phyloP scores from a whole-genome alignment of 2,329 filamentous ascomycete genomes.

The Cladosporium sp. region DNA sequence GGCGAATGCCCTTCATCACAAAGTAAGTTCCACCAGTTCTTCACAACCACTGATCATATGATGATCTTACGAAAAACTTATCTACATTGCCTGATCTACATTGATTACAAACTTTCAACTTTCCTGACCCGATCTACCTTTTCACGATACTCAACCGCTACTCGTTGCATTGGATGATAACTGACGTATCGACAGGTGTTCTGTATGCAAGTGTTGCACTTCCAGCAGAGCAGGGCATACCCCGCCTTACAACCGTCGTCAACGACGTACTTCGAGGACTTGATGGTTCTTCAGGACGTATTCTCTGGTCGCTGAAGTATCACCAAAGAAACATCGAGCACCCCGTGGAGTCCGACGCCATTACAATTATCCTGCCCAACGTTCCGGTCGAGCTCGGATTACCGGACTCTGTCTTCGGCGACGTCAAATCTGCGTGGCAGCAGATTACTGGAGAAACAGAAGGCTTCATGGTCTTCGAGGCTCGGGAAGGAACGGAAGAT shows the following conservation, averaged over 20 bases:
- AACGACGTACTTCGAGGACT: slow-evolving; percentile 44
- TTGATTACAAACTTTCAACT: slow-evolving; percentile 71
- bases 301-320: slow-evolving; percentile 57
- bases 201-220: slow-evolving; percentile 56
- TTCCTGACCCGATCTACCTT: slow-evolving; percentile 69
- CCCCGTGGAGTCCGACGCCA: slow-evolving; percentile 16
- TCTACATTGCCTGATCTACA: slow-evolving; percentile 99
- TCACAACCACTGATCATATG: slow-evolving; percentile 50
- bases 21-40: slow-evolving; percentile 66
- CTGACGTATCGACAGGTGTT: slow-evolving; percentile 52
- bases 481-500: slow-evolving; percentile 65
- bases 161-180: neutral
- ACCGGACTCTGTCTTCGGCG: slow-evolving; percentile 66
- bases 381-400: slow-evolving; percentile 68
- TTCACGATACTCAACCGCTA: slow-evolving; percentile 20
- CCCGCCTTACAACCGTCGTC: slow-evolving; percentile 44
- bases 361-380: slow-evolving; percentile 49
- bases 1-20: slow-evolving; percentile 87
- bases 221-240: slow-evolving; percentile 36
- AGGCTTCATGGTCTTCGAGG: slow-evolving; percentile 75
- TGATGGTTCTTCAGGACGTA: slow-evolving; percentile 26
- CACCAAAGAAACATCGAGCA: slow-evolving; percentile 44
- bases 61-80: slow-evolving; percentile 95
- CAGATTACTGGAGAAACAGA: slow-evolving; percentile 57
- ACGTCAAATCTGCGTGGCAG: slow-evolving; percentile 71